These are phyloP conservation scores for Lepidium aucheri DNA, from an alignment of 345 rosid genomes.

Conservation along the genomic window DNA sequence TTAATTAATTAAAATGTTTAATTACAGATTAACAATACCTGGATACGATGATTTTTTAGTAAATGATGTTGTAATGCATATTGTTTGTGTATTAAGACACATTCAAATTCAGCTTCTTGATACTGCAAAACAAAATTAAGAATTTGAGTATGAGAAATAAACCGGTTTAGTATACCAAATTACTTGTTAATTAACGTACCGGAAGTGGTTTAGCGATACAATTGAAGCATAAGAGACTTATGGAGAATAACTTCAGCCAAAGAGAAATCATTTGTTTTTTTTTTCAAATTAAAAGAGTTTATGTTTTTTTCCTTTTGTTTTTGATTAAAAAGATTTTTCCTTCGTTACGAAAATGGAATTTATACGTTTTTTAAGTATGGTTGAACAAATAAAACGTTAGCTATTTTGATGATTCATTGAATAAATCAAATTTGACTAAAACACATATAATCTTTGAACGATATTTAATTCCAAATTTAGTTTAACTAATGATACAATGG, in stretches of 20 bases:
- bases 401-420: background rate
- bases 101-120: slow-evolving; percentile 15
- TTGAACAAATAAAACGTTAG: background rate
- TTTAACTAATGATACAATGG: background rate
- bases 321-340: background rate
- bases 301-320: background rate
- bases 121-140: background rate
- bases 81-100: slow-evolving; percentile 11
- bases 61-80: slow-evolving; percentile 8
- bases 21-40: background rate
- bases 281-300: background rate
- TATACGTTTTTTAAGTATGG: background rate
- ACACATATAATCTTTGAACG: background rate
- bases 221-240: background rate
- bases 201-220: slow-evolving; percentile 13
- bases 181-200: slow-evolving; percentile 1
- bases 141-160: background rate
- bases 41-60: slow-evolving; percentile 2
- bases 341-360: background rate
- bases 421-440: background rate
- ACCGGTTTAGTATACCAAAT: background rate
- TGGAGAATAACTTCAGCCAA: slow-evolving; percentile 8
- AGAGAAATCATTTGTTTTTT: slow-evolving; percentile 2
- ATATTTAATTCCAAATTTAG: background rate
- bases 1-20: background rate